A percentile compares a stretch with the other conserved stretches of the same genome.
Evolutionary conservation across 1,139 yeast genomes (phyloP).

Genomic region (Oligophagozyma castellii): DNA sequence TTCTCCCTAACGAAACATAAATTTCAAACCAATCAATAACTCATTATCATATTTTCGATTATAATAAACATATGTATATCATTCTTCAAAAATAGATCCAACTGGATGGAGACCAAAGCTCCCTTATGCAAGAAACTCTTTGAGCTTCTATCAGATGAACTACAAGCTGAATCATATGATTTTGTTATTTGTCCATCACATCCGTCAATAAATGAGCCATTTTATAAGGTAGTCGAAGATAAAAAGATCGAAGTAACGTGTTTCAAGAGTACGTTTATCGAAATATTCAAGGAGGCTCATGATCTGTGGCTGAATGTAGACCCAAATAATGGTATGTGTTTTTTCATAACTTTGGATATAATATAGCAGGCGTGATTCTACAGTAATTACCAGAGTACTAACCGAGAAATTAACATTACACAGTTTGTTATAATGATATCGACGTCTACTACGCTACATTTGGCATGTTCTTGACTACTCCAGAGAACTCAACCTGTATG

Average conservation of each 20-base stretch:
- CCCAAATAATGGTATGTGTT: constrained; percentile 4
- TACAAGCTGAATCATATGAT: no score
- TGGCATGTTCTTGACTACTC: constrained; percentile 29
- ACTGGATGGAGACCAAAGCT: no score
- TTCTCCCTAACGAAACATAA: no score
- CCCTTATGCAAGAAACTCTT: not conserved
- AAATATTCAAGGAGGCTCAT: constrained; percentile 23
- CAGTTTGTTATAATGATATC: not conserved
- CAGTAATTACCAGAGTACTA: not conserved
- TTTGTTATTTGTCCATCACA: not conserved
- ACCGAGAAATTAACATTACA: not conserved
- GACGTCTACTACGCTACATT: constrained; percentile 15
- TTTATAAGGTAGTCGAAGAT: not conserved
- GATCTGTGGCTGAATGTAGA: constrained; percentile 4
- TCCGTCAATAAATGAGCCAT: constrained; percentile 5
- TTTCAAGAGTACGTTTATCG: constrained; percentile 18
- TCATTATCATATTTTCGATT: no score
- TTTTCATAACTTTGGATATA: not conserved
- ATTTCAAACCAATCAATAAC: no score
- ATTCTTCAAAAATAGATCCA: no score
- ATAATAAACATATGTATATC: no score
- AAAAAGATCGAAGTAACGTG: constrained; percentile 19
- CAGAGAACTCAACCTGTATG: constrained; percentile 28
- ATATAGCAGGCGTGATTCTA: no score
- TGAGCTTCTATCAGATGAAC: not conserved